Conservation (phyloP, 805 yeast species). For the Saccharomycopsis lassenensis region DNA sequence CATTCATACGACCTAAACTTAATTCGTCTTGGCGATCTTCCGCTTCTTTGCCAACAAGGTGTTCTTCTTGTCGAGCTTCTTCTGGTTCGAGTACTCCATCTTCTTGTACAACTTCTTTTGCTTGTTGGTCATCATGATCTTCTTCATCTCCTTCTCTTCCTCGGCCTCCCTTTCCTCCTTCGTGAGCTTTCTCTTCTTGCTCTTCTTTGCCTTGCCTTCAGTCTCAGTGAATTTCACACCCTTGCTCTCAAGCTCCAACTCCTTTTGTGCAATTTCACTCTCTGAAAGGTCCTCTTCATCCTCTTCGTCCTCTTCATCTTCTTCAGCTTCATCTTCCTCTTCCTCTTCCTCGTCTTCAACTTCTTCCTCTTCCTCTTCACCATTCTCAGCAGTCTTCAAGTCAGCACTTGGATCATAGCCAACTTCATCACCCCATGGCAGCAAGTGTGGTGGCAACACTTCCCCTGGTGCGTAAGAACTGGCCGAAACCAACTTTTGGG, state of each 20-base stretch:
- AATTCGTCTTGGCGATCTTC: slow-evolving; percentile 14
- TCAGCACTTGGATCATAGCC: slow-evolving; percentile 74
- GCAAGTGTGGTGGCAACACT: slow-evolving; percentile 87
- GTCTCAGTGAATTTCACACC: slow-evolving; percentile 71
- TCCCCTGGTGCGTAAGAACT: slow-evolving; percentile 89
- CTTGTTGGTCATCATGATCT: slow-evolving; percentile 96
- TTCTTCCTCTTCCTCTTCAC: slow-evolving; percentile 36
- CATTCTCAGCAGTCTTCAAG: slow-evolving; percentile 30
- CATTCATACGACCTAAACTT: neutral
- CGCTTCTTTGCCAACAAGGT: slow-evolving; percentile 25
- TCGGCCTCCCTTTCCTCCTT: slow-evolving; percentile 43
- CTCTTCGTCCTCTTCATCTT: slow-evolving; percentile 33
- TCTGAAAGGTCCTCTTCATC: slow-evolving; percentile 44
- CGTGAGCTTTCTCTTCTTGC: slow-evolving; percentile 28
- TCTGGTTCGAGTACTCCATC: slow-evolving; percentile 85
- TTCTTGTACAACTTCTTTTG: slow-evolving; percentile 88
- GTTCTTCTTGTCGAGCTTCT: slow-evolving; percentile 59
- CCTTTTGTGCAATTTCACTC: slow-evolving; percentile 63
- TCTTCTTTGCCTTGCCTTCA: slow-evolving; percentile 27
- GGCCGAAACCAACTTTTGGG: slow-evolving; percentile 62
- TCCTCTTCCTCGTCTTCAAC: slow-evolving; percentile 44
- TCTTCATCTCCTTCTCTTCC: slow-evolving; percentile 84
- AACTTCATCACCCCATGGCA: slow-evolving; percentile 98
- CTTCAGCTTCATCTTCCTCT: slow-evolving; percentile 42
- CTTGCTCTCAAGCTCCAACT: slow-evolving; percentile 80